Evolutionary conservation across 805 yeast species (phyloP).

Genomic region (Candida insectorum): DNA sequence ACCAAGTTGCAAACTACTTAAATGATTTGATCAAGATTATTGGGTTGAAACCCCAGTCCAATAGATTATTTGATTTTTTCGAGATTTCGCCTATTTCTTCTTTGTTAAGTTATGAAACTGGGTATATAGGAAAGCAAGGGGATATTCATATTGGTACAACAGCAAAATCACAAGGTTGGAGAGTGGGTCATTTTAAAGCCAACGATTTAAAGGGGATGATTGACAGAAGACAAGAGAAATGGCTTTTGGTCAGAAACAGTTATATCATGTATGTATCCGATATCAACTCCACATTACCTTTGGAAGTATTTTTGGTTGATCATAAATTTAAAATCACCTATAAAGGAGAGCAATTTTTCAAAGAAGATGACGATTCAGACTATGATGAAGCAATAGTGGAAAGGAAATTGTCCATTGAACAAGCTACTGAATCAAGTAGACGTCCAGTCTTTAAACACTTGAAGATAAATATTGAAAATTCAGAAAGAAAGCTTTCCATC

Average conservation of each 20-base stretch:
- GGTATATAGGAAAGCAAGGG: conserved; percentile 88
- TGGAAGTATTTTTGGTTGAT: conserved; percentile 92
- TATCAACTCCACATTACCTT: conserved; percentile 79
- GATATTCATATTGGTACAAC: conserved; percentile 73
- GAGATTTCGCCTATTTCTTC: conserved; percentile 89
- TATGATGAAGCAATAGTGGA: conserved; percentile 37
- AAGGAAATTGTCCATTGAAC: conserved; percentile 18
- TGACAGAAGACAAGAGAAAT: conserved; percentile 83
- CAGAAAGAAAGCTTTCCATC: conserved; percentile 74
- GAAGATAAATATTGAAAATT: conserved; percentile 57
- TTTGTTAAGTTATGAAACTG: conserved; percentile 74
- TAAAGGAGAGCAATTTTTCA: conserved; percentile 32
- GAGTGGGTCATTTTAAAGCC: conserved; percentile 82
- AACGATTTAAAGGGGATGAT: conserved; percentile 84
- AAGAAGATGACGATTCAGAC: conserved; percentile 40
- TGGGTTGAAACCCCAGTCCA: conserved; percentile 75
- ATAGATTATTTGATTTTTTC: conserved; percentile 77
- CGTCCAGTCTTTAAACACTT: conserved; percentile 52
- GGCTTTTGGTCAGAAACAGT: conserved; percentile 85
- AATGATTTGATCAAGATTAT: conserved; percentile 56
- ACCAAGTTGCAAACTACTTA: conserved; percentile 64
- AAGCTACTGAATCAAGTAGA: conserved; percentile 21
- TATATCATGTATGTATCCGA: conserved; percentile 84
- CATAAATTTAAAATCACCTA: conserved; percentile 57
- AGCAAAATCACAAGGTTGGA: conserved; percentile 91